phyloP scores from a whole-genome alignment of 2,329 filamentous ascomycete genomes.

The Fusarium annulatum region DNA sequence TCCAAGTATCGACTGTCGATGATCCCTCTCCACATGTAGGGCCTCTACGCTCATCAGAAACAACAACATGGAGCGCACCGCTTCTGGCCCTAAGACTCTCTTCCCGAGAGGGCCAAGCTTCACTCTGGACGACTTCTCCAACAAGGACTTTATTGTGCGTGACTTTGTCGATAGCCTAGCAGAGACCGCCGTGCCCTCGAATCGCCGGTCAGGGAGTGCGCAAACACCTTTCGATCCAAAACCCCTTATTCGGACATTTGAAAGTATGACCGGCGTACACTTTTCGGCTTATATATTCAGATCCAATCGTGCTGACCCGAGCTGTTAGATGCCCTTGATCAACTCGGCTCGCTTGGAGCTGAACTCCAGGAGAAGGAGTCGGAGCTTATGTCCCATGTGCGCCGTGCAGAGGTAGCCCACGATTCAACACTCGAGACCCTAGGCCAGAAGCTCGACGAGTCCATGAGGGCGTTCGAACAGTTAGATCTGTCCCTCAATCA shows the following conservation, averaged over 20 bases:
- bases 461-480: conserved; percentile 90
- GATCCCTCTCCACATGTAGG: conserved; percentile 48
- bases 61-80: conserved; percentile 56
- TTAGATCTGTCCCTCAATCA: conserved; percentile 86
- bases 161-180: conserved; percentile 96
- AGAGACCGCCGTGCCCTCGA: conserved; percentile 81
- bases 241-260: conserved; percentile 94
- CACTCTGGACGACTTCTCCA: conserved; percentile 87
- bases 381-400: conserved; percentile 88
- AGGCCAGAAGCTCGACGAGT: conserved; percentile 89
- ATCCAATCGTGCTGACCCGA: conserved; percentile 20
- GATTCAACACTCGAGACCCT: conserved; percentile 89
- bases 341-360: conserved; percentile 77
- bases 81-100: conserved; percentile 69
- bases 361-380: conserved; percentile 92
- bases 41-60: conserved; percentile 33
- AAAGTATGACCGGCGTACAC: conserved; percentile 62
- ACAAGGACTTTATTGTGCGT: conserved; percentile 95
- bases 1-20: conserved; percentile 15
- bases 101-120: conserved; percentile 86
- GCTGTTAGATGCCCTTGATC: conserved; percentile 68
- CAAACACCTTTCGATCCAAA: conserved; percentile 88
- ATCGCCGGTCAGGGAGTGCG: conserved; percentile 78
- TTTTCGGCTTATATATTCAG: not conserved
- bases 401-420: conserved; percentile 91